These are phyloP conservation scores for Desmodesmus armatus DNA, from an alignment of 139 green algal species.

Conservation along the genomic window DNA sequence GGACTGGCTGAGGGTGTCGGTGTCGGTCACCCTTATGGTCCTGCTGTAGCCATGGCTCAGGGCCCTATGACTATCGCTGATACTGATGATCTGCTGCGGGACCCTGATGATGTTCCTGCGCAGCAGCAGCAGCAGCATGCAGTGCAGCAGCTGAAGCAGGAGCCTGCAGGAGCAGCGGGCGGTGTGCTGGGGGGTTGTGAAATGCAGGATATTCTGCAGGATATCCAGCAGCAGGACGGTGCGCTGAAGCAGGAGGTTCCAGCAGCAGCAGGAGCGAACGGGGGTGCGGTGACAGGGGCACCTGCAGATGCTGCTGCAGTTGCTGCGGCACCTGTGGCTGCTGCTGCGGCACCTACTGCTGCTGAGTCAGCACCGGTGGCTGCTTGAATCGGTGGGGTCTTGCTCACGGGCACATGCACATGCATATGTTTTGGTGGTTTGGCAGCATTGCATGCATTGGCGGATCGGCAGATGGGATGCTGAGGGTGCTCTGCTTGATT, in stretches of 20 bases:
- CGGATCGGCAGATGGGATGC: neutral
- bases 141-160: constrained; percentile 3
- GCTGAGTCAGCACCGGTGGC: neutral
- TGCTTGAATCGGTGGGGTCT: too few species aligned
- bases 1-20: constrained; percentile 1
- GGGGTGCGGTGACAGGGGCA: neutral
- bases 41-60: neutral
- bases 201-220: too few species aligned
- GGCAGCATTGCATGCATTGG: too few species aligned
- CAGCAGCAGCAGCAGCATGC: constrained; percentile 24
- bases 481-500: neutral
- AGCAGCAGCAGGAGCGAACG: neutral
- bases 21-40: neutral
- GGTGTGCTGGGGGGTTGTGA: too few species aligned
- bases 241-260: neutral
- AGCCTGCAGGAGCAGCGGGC: too few species aligned
- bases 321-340: neutral
- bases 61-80: neutral
- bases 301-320: neutral
- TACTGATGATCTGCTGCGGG: constrained; percentile 34
- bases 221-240: too few species aligned
- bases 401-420: too few species aligned
- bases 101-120: constrained; percentile 14
- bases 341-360: neutral
- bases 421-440: too few species aligned